phyloP scores from a whole-genome alignment of 2,329 filamentous ascomycete genomes.

The Geosmithia putterillii region DNA sequence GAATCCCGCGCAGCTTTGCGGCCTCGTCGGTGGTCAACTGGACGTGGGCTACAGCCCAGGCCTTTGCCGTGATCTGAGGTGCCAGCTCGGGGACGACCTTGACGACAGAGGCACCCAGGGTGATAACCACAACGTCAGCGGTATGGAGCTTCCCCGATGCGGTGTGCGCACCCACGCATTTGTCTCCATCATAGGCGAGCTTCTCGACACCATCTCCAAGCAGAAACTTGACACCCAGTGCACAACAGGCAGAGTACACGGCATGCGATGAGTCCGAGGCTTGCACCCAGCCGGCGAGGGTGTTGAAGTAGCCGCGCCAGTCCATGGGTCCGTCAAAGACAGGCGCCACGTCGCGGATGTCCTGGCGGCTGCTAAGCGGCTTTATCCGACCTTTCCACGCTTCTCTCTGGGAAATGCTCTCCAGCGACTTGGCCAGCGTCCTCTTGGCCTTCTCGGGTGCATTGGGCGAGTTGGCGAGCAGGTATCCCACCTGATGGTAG shows the following conservation, averaged over 20 bases:
- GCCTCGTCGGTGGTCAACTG: constrained; percentile 42
- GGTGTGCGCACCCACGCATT: constrained; percentile 13
- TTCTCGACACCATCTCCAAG: constrained; percentile 12
- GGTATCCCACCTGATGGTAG: constrained; percentile 24
- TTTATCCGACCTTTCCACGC: constrained; percentile 24
- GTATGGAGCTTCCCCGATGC: constrained; percentile 8
- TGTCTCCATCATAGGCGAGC: constrained; percentile 6
- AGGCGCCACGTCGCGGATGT: constrained; percentile 21
- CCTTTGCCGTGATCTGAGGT: constrained; percentile 38
- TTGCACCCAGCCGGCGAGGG: constrained; percentile 43
- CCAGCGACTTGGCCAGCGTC: constrained; percentile 22
- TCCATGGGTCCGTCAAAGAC: constrained; percentile 34
- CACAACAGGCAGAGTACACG: constrained; percentile 27
- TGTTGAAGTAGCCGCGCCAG: constrained; percentile 48
- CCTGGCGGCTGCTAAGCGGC: constrained; percentile 23
- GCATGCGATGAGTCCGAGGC: constrained; percentile 36
- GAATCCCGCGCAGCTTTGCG: constrained; percentile 40
- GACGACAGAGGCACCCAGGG: constrained; percentile 36
- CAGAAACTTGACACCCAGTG: constrained; percentile 24
- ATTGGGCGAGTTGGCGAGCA: constrained; percentile 32
- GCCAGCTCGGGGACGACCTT: constrained; percentile 35
- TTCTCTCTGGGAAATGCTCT: constrained; percentile 20
- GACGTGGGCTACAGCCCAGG: constrained; percentile 48
- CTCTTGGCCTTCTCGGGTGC: constrained; percentile 33
- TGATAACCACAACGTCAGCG: constrained; percentile 32